Evolutionary conservation across 768 basidiomycete species (phyloP).

Genomic region (Kwoniella newhampshirensis): DNA sequence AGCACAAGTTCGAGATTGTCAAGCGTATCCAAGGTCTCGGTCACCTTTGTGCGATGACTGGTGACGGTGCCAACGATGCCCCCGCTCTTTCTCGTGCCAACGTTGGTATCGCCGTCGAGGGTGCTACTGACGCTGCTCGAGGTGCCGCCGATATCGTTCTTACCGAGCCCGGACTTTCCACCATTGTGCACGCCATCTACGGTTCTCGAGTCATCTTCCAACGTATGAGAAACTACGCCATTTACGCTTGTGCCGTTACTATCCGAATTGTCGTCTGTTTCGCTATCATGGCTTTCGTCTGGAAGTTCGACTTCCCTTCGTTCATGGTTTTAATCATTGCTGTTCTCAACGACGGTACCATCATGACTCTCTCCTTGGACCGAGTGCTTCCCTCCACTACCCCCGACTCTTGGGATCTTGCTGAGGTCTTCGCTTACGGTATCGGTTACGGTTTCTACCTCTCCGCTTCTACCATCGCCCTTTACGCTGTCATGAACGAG

Average conservation of each 20-base stretch:
- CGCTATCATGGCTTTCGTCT: conserved; percentile 89
- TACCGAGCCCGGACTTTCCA: conserved; percentile 97
- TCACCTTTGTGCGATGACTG: conserved; percentile 97
- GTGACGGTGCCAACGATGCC: conserved; percentile 98
- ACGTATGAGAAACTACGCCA: conserved; percentile 98
- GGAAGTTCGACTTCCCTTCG: conserved; percentile 97
- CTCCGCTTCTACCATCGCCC: conserved; percentile 77
- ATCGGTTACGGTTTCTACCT: conserved; percentile 94
- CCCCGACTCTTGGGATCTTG: conserved; percentile 92
- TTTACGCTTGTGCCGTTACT: conserved; percentile 91
- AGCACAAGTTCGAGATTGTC: conserved; percentile 99
- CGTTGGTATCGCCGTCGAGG: conserved; percentile 99
- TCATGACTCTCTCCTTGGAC: conserved; percentile 92
- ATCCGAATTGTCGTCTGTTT: conserved; percentile 99
- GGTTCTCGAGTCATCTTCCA: conserved; percentile 99
- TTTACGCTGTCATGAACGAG: conserved; percentile 80
- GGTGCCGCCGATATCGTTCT: conserved; percentile 98
- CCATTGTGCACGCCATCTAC: conserved; percentile 97
- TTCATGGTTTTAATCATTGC: conserved; percentile 99
- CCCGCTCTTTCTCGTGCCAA: conserved; percentile 97
- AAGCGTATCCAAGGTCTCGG: conserved; percentile 96
- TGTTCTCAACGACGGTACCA: conserved; percentile 94
- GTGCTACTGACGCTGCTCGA: conserved; percentile 97
- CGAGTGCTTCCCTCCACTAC: conserved; percentile 89
- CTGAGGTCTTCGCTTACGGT: conserved; percentile 94